Evolutionary conservation across 2,329 filamentous ascomycete species (phyloP).

Genomic region (Phialemonium atrogriseum): DNA sequence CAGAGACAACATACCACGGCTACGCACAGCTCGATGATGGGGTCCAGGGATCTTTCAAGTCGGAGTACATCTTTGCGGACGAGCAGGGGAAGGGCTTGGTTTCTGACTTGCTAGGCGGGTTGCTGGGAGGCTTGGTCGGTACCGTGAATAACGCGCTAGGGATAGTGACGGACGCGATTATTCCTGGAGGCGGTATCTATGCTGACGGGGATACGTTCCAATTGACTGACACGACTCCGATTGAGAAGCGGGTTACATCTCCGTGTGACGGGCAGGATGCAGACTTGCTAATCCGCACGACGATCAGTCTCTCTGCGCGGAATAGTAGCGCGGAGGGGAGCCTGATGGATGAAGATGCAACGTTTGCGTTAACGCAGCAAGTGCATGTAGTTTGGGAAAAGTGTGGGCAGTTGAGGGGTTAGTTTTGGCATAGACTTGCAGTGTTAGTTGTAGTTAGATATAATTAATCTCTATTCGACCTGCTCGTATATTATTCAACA

Average conservation of each 20-base stretch:
- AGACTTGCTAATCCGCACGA: slow-evolving; percentile 6
- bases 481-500: no score
- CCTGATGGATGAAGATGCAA: slow-evolving; percentile 9
- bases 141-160: slow-evolving; percentile 2
- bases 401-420: no score
- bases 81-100: no score
- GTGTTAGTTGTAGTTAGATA: no score
- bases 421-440: no score
- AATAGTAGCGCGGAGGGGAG: slow-evolving; percentile 5
- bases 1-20: slow-evolving; percentile 9
- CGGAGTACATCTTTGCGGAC: slow-evolving; percentile 6
- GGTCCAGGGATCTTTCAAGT: slow-evolving; percentile 6
- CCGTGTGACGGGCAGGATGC: slow-evolving; percentile 7
- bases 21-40: slow-evolving; percentile 9
- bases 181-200: slow-evolving; percentile 4
- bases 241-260: slow-evolving; percentile 3
- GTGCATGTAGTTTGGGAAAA: slow-evolving; percentile 5
- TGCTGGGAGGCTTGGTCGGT: no score
- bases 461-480: no score
- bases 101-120: no score
- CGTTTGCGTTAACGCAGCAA: slow-evolving; percentile 9
- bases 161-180: slow-evolving; percentile 2
- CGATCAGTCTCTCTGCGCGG: slow-evolving; percentile 1
- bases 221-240: slow-evolving; percentile 6
- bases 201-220: slow-evolving; percentile 5